Percentiles rank a stretch among this genome's conserved stretches.
Evolutionary conservation across 2,329 filamentous ascomycete genomes (phyloP).

Genomic region (Ophiosphaerella narmari): DNA sequence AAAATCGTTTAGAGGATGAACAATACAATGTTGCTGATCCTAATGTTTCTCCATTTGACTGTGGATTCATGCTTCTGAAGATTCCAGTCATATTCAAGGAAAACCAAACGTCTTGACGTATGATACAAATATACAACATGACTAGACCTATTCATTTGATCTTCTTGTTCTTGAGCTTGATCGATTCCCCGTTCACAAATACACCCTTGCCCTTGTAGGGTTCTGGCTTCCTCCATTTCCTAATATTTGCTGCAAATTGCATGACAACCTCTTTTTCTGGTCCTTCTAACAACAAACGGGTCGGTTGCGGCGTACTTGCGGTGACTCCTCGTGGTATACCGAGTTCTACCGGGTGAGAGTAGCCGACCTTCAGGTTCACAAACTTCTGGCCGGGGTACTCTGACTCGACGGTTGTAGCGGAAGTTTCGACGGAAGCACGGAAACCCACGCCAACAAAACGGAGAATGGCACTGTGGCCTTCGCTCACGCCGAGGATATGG

Average conservation of each 20-base stretch:
- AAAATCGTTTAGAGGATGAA: too few species aligned
- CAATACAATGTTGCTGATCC: too few species aligned
- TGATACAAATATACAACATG: conserved; percentile 23
- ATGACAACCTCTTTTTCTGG: conserved; percentile 84
- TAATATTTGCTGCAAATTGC: conserved; percentile 87
- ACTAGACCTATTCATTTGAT: conserved; percentile 48
- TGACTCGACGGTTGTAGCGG: conserved; percentile 67
- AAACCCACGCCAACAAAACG: conserved; percentile 95
- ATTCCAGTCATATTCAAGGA: too few species aligned
- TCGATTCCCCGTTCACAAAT: conserved; percentile 96
- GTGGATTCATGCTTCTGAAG: too few species aligned
- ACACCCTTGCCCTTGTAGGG: conserved; percentile 99
- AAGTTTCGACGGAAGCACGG: conserved; percentile 82
- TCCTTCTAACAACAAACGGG: conserved; percentile 87
- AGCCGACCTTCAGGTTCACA: conserved; percentile 92
- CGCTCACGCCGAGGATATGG: conserved; percentile 89
- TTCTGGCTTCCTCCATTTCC: conserved; percentile 87
- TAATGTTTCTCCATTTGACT: too few species aligned
- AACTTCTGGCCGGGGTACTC: conserved; percentile 84
- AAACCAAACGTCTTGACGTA: conserved; percentile 3
- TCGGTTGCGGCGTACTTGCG: conserved; percentile 87
- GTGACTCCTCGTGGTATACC: conserved; percentile 80
- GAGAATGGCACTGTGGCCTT: conserved; percentile 92
- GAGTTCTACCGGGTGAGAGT: conserved; percentile 93
- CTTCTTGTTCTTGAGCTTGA: conserved; percentile 94